Percentiles rank a stretch among this genome's conserved stretches.
Conservation (phyloP, 257 asterid species). For the Solanum medicagineum region DNA sequence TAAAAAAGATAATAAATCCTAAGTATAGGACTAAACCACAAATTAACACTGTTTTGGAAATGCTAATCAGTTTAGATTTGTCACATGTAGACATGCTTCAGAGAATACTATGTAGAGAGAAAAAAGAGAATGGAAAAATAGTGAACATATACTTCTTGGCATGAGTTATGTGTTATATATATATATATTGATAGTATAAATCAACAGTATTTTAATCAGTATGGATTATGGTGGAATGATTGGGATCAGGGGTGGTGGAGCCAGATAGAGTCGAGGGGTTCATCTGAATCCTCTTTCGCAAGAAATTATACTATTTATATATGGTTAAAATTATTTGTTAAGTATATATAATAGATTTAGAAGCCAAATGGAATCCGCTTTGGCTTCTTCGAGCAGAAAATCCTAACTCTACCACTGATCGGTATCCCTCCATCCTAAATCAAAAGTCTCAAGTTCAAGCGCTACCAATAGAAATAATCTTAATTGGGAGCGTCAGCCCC, state of each 20-base stretch:
- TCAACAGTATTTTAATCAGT: neutral
- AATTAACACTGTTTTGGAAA: neutral
- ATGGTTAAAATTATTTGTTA: no score
- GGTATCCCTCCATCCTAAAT: neutral
- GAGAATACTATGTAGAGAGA: neutral
- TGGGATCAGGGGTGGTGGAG: neutral
- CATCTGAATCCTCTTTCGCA: no score
- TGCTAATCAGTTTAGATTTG: neutral
- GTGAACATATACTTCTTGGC: neutral
- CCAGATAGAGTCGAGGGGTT: no score
- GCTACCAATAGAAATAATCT: no score
- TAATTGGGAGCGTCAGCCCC: neutral
- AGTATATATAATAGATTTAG: no score
- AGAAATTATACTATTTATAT: no score
- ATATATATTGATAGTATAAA: neutral
- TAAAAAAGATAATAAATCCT: neutral
- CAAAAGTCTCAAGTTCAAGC: no score
- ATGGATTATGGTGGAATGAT: neutral
- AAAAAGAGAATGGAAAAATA: neutral
- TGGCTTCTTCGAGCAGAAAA: no score
- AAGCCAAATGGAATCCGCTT: no score
- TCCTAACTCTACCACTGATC: no score
- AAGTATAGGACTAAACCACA: neutral
- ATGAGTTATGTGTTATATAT: neutral
- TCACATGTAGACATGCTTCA: neutral